Base-by-base conservation (phyloP, 441 rosid genomes). In the Croton laevigatus region DNA sequence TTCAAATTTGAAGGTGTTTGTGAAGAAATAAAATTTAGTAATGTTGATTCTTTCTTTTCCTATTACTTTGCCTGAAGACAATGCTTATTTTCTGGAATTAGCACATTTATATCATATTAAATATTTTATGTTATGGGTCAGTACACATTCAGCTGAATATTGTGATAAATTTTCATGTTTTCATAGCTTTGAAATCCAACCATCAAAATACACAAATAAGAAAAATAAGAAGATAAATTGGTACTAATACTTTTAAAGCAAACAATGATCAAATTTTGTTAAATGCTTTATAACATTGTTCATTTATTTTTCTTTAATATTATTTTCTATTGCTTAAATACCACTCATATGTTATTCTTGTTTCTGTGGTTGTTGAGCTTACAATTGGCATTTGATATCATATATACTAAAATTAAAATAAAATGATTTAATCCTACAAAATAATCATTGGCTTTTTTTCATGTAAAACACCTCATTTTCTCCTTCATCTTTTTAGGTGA, bases 401-500 rank as follows among this genome's bases (percentile, higher is more conserved):
- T 19, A 42, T 66, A 9, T 57, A 52, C 62, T 67, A 17, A 16
- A 11, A 22, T n/a, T 44, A 14, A 45, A 20, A 54, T 75, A 9
- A 5, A 55, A 0, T 66, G n/a, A n/a, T n/a, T n/a, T n/a, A n/a
- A n/a, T n/a, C n/a, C n/a, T n/a, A n/a, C n/a, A n/a, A n/a, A n/a
- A 40, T 76, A 53, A 66, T 64, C 64, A 75, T 23, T 20, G 22
- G 6, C 54, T 61, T 69, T 67, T 68, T 48, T 42, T n/a, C 13
- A 4, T 49, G 60, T 32, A 7, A 17, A 45, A 3, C 6, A 38
- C 14, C 22, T 20, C 45, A 51, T 19, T 32, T 37, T 12, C 0
- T 37, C 17, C 14, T 44, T 71, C 53, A 49, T 46, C 5, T 71
- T 46, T 57, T 32, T 83, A 94, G 98, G 91, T 94, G 23, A 94